Evolutionary conservation across 495 filamentous ascomycete species (phyloP).

Genomic region (Xylaria castorea): DNA sequence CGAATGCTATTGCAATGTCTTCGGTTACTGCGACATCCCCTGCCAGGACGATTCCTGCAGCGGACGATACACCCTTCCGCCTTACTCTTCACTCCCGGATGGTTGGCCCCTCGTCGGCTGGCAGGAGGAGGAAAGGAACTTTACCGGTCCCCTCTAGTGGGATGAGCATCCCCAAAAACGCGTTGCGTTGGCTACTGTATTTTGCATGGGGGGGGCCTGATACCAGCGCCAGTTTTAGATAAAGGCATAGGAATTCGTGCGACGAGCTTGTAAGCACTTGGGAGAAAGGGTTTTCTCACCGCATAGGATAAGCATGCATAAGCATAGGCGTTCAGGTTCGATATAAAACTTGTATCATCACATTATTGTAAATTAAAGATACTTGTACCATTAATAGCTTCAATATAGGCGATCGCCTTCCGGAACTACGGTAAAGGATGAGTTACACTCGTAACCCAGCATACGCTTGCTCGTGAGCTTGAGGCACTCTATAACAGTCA

Average conservation of each 20-base stretch:
- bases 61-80: slow-evolving; percentile 43
- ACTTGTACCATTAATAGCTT: slow-evolving; percentile 2
- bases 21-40: slow-evolving; percentile 62
- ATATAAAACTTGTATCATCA: background rate
- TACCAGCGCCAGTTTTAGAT: background rate
- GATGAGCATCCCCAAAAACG: background rate
- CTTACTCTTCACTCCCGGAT: slow-evolving; percentile 38
- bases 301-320: background rate
- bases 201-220: background rate
- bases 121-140: slow-evolving; percentile 40
- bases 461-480: background rate
- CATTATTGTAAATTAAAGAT: background rate
- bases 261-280: background rate
- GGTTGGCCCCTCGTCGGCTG: slow-evolving; percentile 49
- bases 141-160: slow-evolving; percentile 24
- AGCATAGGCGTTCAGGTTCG: background rate
- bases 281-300: background rate
- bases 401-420: background rate
- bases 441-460: background rate
- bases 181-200: background rate
- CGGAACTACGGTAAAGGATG: background rate
- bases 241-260: background rate
- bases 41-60: slow-evolving; percentile 38
- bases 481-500: background rate
- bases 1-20: slow-evolving; percentile 70